A percentile compares a stretch with the other conserved stretches of the same genome.
phyloP scores from a whole-genome alignment of 495 filamentous ascomycete genomes.

The Annulohypoxylon stygium region DNA sequence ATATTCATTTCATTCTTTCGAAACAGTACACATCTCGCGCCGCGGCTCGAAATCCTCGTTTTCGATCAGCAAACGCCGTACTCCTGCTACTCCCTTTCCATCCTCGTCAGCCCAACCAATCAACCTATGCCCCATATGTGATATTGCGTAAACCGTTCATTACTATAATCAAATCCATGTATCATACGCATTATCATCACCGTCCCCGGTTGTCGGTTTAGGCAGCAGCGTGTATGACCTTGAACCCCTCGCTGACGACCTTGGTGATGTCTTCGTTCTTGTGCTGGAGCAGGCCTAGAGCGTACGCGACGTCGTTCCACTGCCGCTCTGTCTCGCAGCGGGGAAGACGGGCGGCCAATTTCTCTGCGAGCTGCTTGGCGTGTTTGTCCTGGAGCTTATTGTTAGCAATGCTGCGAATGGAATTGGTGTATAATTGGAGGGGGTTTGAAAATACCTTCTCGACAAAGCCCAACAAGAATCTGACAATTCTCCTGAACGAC shows the following conservation, averaged over 20 bases:
- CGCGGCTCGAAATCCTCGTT: neutral
- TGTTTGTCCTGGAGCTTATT: constrained; percentile 83
- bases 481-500: constrained; percentile 83
- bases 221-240: constrained; percentile 77
- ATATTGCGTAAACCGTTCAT: constrained; percentile 10
- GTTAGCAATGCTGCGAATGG: constrained; percentile 18
- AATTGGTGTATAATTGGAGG: no score
- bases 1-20: neutral
- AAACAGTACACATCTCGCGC: constrained; percentile 3
- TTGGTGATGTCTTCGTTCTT: constrained; percentile 98
- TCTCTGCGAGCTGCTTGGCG: constrained; percentile 93
- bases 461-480: constrained; percentile 93
- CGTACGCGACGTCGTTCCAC: constrained; percentile 97
- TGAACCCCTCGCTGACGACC: constrained; percentile 84
- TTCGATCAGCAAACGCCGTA: constrained; percentile 26
- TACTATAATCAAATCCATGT: constrained; percentile 5
- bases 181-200: neutral
- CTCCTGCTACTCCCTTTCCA: constrained; percentile 18
- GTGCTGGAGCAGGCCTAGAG: constrained; percentile 87
- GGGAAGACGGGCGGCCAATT: constrained; percentile 86
- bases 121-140: constrained; percentile 10
- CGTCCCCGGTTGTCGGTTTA: constrained; percentile 50
- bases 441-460: constrained; percentile 79
- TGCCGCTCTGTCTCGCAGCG: constrained; percentile 93
- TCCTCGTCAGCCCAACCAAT: neutral